phyloP scores from a whole-genome alignment of 495 filamentous ascomycete species.

The Podospora bellae-mahoneyi region DNA sequence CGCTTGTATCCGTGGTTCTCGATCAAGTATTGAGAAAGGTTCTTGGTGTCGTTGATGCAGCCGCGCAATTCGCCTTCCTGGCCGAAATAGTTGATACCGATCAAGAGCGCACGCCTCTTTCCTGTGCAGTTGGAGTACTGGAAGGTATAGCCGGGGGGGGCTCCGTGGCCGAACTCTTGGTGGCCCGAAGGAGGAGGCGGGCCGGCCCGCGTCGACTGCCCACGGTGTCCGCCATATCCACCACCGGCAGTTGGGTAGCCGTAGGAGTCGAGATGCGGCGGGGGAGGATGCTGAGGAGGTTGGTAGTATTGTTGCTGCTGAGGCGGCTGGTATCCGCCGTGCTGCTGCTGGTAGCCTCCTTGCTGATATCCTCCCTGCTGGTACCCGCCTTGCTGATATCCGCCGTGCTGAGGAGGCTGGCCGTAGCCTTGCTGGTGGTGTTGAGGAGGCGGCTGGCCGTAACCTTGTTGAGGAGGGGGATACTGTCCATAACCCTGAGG shows the following conservation, averaged over 20 bases:
- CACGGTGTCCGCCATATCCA: slow-evolving; percentile 23
- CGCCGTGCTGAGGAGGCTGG: slow-evolving; percentile 20
- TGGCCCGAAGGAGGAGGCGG: slow-evolving; percentile 46
- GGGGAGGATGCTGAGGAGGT: slow-evolving; percentile 33
- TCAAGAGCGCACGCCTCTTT: slow-evolving; percentile 79
- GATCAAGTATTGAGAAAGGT: slow-evolving; percentile 80
- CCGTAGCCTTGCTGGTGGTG: slow-evolving; percentile 19
- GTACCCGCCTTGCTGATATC: slow-evolving; percentile 19
- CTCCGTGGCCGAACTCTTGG: slow-evolving; percentile 49
- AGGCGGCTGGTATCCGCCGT: slow-evolving; percentile 5
- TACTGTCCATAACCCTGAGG: slow-evolving; percentile 11
- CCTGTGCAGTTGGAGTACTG: slow-evolving; percentile 89
- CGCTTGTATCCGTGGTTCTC: slow-evolving; percentile 63
- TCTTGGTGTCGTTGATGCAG: slow-evolving; percentile 95
- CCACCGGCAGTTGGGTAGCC: slow-evolving; percentile 36
- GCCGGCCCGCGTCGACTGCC: slow-evolving; percentile 37
- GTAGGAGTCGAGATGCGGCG: slow-evolving; percentile 33
- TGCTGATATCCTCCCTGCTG: slow-evolving; percentile 27
- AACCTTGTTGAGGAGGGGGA: slow-evolving; percentile 18
- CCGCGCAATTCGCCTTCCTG: slow-evolving; percentile 80
- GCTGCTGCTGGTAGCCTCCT: slow-evolving; percentile 14
- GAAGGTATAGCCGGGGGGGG: slow-evolving; percentile 54
- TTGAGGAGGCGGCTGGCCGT: slow-evolving; percentile 26
- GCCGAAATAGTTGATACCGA: slow-evolving; percentile 93
- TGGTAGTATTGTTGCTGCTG: slow-evolving; percentile 31